These are phyloP conservation scores for Testicularia cyperi DNA, from an alignment of 1,284 basidiomycete species.

Conservation along the genomic window DNA sequence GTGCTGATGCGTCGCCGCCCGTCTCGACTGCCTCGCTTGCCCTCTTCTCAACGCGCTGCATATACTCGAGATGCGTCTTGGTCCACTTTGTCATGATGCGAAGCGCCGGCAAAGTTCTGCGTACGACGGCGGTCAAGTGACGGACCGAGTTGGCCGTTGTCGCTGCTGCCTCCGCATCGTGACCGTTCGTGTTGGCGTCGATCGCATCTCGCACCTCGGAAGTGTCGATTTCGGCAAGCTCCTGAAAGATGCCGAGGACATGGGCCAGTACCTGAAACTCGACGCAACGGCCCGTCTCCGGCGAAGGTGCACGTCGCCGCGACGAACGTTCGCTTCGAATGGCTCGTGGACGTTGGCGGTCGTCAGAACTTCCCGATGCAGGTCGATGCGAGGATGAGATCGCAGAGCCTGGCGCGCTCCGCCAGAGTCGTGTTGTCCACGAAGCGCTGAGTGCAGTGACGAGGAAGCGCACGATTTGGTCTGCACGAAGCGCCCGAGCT, in stretches of 20 bases:
- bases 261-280: constrained; percentile 74
- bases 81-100: constrained; percentile 89
- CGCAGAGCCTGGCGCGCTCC: constrained; percentile 17
- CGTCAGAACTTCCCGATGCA: constrained; percentile 18
- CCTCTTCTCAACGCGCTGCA: constrained; percentile 60
- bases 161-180: constrained; percentile 1
- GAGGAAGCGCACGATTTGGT: constrained; percentile 49
- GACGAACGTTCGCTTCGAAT: constrained; percentile 67
- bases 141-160: constrained; percentile 64
- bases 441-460: constrained; percentile 48
- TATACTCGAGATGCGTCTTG: constrained; percentile 73
- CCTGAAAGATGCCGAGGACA: constrained; percentile 71
- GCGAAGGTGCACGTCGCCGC: constrained; percentile 18
- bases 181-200: constrained; percentile 65
- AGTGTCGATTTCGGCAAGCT: constrained; percentile 71
- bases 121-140: constrained; percentile 79
- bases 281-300: constrained; percentile 29
- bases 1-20: constrained; percentile 1
- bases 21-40: constrained; percentile 21
- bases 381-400: constrained; percentile 4
- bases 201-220: constrained; percentile 63
- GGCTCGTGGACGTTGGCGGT: constrained; percentile 21
- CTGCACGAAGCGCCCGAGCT: constrained; percentile 37
- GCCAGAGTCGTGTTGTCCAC: constrained; percentile 48
- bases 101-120: constrained; percentile 81